Base-by-base conservation (phyloP, 768 basidiomycete species). In the Russula brevipes region DNA sequence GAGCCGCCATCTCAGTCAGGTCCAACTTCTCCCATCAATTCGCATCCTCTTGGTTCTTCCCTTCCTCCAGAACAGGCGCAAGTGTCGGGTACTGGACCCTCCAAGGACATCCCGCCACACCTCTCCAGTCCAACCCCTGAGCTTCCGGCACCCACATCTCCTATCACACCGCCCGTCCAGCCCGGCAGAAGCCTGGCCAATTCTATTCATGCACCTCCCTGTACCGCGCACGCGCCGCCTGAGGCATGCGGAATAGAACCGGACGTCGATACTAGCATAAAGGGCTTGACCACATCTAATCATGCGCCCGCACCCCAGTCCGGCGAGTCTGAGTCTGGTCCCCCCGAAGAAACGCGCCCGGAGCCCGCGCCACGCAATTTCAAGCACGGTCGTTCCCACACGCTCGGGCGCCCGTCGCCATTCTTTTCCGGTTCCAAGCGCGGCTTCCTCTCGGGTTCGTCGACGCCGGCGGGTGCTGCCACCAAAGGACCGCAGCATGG, bases 351-450 rank as follows among this genome's bases (percentile, higher is more conserved):
- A 31, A 42, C 33, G 7, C 38, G n/a, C 16, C 17, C 46, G 36
- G 67, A 74, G 19, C 69, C 75, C 4, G 73, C 79, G 33, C 68
- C 73, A 31, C 77, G 73, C 68, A 69, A 70, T 47, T 72, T 72
- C 6, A 73, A 75, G 2, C 85, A 88, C 66, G 76, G 73, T 8
- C 81, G 86, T 16, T 79, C 85, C 41, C 83, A 83, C 52, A 85
- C 85, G 16, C 76, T 83, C 60, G 83, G 83, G 16, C 77, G 81
- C 17, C 73, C 75, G 42, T 8, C 57, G 4, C 42, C 42, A 5
- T 65, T 49, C 45, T 24, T 16, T 24, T 36, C 52, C 12, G 59
- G 63, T 36, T 41, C 54, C 5, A 60, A 57, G 58, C 72, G 60
- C 67, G 68, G 52, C 59, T 71, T 66, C 70, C 47, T 41, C 30